These are phyloP conservation scores for Paraphaeosphaeria sporulosa DNA, from an alignment of 2,329 filamentous ascomycete species.

Conservation along the genomic window DNA sequence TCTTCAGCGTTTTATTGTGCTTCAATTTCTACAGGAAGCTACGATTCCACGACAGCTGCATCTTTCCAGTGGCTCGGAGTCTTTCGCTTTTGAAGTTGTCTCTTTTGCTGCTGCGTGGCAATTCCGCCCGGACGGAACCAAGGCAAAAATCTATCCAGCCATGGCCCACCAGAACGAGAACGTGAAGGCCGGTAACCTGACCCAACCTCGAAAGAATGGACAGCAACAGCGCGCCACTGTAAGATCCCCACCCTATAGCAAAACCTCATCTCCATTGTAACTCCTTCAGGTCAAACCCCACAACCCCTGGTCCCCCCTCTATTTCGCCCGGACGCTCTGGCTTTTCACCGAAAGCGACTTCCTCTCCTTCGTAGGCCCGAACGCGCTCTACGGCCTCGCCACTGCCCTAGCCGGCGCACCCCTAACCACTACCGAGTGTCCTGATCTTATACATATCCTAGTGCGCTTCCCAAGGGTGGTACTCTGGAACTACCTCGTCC, in stretches of 20 bases:
- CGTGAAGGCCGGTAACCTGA: background rate
- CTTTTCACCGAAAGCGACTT: slow-evolving; percentile 29
- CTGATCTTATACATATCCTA: slow-evolving; percentile 9
- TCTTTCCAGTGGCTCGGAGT: too few relatives aligned
- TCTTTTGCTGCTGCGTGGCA: background rate
- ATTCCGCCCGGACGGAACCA: too few relatives aligned
- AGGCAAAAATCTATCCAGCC: background rate
- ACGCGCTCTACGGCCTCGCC: slow-evolving; percentile 23
- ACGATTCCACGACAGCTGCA: too few relatives aligned
- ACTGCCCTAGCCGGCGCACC: slow-evolving; percentile 22
- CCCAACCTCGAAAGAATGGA: background rate
- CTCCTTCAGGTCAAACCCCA: background rate
- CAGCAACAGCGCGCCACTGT: background rate
- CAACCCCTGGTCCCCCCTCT: background rate
- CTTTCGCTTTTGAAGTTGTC: too few relatives aligned
- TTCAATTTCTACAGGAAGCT: background rate
- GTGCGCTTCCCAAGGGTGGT: slow-evolving; percentile 13
- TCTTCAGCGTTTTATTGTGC: background rate
- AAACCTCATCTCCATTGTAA: background rate
- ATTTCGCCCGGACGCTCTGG: slow-evolving; percentile 14
- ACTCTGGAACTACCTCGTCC: slow-evolving; percentile 45
- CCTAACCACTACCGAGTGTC: slow-evolving; percentile 12
- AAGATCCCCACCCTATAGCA: background rate
- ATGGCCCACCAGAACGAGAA: background rate
- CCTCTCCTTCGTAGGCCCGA: slow-evolving; percentile 25